A percentile compares a stretch with the other conserved stretches of the same genome.
These are phyloP conservation scores for Phaeophleospora eucalypticola DNA, from an alignment of 2,329 filamentous ascomycete genomes.

Conservation along the genomic window DNA sequence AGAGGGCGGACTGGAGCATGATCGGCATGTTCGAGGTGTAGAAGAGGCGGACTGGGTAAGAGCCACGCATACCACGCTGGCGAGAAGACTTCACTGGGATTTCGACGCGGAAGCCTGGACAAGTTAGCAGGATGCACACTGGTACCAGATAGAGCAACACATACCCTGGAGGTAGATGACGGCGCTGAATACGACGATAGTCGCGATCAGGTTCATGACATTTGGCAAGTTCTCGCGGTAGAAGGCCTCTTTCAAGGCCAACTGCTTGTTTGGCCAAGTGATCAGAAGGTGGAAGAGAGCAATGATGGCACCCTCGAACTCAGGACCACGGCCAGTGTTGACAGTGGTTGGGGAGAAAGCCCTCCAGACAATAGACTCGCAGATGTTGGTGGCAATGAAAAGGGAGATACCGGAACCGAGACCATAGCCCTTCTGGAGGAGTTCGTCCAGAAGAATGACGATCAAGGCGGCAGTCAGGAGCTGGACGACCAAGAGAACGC, in stretches of 20 bases:
- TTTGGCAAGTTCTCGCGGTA: conserved; percentile 99
- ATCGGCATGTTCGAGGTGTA: conserved; percentile 99
- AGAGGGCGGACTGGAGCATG: conserved; percentile 98
- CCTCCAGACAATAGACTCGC: conserved; percentile 99
- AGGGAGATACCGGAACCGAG: conserved; percentile 97
- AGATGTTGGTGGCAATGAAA: conserved; percentile 99
- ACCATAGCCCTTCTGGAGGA: conserved; percentile 98
- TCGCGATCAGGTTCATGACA: conserved; percentile 93
- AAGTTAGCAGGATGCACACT: neutral
- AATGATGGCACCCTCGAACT: conserved; percentile 98
- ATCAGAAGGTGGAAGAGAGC: conserved; percentile 95
- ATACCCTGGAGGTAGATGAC: conserved; percentile 78
- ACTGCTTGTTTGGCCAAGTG: conserved; percentile 99
- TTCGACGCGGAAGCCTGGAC: conserved; percentile 96
- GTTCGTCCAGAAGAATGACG: conserved; percentile 97
- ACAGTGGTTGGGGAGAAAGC: conserved; percentile 98
- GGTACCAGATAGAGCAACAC: neutral
- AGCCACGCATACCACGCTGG: conserved; percentile 96
- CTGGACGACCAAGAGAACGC: conserved; percentile 96
- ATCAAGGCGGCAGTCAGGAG: conserved; percentile 96
- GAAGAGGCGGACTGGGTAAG: conserved; percentile 97
- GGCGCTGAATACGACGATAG: conserved; percentile 85
- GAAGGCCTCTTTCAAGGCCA: conserved; percentile 96
- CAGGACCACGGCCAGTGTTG: conserved; percentile 97
- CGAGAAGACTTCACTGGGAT: conserved; percentile 99